These are phyloP conservation scores for Rhododendron ovatum DNA, from an alignment of 148 eudicot species.

Conservation along the genomic window DNA sequence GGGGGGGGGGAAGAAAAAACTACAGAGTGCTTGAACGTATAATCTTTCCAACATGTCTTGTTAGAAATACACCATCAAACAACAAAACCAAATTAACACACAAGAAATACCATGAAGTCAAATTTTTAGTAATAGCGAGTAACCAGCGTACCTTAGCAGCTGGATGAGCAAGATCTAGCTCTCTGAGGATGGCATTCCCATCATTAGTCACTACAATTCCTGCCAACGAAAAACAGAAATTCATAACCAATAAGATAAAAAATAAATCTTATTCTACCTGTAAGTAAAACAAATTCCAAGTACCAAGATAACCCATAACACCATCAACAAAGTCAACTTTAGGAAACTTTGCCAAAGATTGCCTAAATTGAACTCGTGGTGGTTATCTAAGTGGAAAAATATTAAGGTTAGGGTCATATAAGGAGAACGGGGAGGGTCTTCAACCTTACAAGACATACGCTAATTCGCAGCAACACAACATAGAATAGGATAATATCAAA, in stretches of 20 bases:
- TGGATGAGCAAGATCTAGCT: constrained; percentile 94
- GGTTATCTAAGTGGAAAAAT: not conserved
- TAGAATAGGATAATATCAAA: not conserved
- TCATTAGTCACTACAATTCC: constrained; percentile 98
- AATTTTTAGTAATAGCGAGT: not conserved
- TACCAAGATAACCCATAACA: no score
- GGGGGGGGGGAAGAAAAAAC: not conserved
- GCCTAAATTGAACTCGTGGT: not conserved
- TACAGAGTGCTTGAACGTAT: not conserved
- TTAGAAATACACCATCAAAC: not conserved
- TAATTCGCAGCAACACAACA: not conserved
- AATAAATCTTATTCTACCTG: not conserved
- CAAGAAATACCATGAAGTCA: not conserved
- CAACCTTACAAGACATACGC: not conserved
- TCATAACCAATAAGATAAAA: not conserved
- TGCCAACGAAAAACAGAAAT: constrained; percentile 20
- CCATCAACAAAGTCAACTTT: not conserved
- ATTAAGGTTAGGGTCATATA: not conserved
- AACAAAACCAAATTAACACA: not conserved
- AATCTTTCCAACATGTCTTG: not conserved
- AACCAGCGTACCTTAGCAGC: constrained; percentile 73
- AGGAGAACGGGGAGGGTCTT: not conserved
- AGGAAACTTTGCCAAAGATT: not conserved
- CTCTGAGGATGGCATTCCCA: constrained; percentile 93
- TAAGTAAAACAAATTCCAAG: not conserved